Base-by-base conservation (phyloP, 768 basidiomycete genomes). In the Fomitopsis serialis region DNA sequence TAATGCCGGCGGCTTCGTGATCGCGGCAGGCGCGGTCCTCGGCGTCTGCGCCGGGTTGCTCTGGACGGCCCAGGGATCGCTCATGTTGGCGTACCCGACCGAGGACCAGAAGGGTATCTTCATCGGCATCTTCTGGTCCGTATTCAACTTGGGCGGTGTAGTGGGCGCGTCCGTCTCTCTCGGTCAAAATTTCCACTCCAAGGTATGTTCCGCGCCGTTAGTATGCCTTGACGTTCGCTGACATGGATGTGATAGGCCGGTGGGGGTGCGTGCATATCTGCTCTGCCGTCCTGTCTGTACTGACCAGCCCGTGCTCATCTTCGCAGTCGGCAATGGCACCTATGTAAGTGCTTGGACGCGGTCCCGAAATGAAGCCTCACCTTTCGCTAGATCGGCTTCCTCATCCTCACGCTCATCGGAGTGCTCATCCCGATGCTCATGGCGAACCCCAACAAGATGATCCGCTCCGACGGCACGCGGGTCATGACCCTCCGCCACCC, bases 41-140 rank as follows among this genome's bases (percentile, higher is more conserved):
- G 90, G 90, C 17, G 57, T 89, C 46, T 88, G 85, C 61, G 89
- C 80, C 13, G 79, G 75, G 15, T 63, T 92, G 42, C 71, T 92
- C 8, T 92, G 90, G 90, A 85, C 89, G 0, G 87, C 89, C 0
- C 89, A 92, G 62, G 91, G 89, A n/a, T 84, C 81, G 17, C 71
- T 92, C 54, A 91, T 92, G 83, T 70, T 93, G 67, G 81, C 87
- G 4, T 92, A 92, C 66, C 87, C 89, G 0, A 89, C 87, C 0
- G 89, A 92, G 65, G 63, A 68, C 44, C 80, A 92, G 65, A 92
- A 92, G 66, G 89, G 89, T 15, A 72, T 69, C 29, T 91, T 78
- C 68, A 89, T 92, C 48, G 84, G 78, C 37, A 80, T 89, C 44
- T 92, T 92, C 70, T 92, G 90, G 90, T 70, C 78, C 42, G 87